A percentile compares a stretch with the other conserved stretches of the same genome.
phyloP scores from a whole-genome alignment of 371 early-diverging fungal genomes.

The Actinomucor elegans region DNA sequence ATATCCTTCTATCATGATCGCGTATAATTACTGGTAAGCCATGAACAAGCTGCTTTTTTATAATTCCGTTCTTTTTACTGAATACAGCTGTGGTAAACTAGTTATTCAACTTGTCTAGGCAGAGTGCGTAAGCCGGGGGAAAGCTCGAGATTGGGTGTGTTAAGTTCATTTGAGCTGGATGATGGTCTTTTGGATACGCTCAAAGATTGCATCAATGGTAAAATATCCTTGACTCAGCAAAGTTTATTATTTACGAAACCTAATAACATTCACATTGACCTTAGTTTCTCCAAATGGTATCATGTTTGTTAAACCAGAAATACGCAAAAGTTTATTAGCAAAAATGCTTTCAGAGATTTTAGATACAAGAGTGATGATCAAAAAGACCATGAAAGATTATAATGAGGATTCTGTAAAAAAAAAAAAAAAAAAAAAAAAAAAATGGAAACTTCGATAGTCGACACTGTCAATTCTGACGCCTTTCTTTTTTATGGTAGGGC shows the following conservation, averaged over 20 bases:
- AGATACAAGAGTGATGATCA: conserved; percentile 89
- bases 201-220: conserved; percentile 70
- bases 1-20: conserved; percentile 94
- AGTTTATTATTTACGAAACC: not conserved
- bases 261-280: no score
- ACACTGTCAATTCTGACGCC: no score
- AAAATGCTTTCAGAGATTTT: conserved; percentile 85
- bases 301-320: conserved; percentile 74
- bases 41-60: not conserved
- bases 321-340: conserved; percentile 74
- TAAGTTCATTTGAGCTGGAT: conserved; percentile 8
- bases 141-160: conserved; percentile 45
- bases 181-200: conserved; percentile 42
- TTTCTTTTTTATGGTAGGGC: no score
- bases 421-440: not conserved
- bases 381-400: conserved; percentile 77
- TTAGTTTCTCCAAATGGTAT: conserved; percentile 85
- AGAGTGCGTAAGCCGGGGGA: conserved; percentile 44
- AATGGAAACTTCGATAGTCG: no score
- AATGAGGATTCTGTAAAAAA: conserved; percentile 54
- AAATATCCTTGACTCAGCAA: not conserved
- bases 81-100: no score
- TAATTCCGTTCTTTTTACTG: not conserved
- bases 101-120: conserved; percentile 86
- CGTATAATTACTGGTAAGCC: conserved; percentile 84